phyloP scores from a whole-genome alignment of 805 yeast genomes.

The Jamesozyma piceae region DNA sequence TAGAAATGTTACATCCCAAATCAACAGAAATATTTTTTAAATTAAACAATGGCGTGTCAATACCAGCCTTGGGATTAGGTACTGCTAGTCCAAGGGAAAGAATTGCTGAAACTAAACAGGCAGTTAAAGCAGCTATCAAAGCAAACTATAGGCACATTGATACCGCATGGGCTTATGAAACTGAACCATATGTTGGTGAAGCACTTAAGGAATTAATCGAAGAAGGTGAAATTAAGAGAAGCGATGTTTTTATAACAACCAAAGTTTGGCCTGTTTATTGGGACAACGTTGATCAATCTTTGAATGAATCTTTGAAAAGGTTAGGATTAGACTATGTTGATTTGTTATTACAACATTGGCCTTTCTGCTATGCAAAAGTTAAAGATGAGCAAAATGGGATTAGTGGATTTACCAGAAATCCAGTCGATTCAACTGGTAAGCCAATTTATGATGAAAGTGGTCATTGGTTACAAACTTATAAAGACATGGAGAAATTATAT shows the following conservation, averaged over 20 bases:
- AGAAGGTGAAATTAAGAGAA: slow-evolving; percentile 39
- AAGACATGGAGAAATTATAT: slow-evolving; percentile 35
- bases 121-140: slow-evolving; percentile 52
- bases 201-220: slow-evolving; percentile 43
- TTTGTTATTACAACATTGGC: slow-evolving; percentile 73
- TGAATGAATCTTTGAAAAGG: slow-evolving; percentile 48
- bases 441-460: slow-evolving; percentile 31
- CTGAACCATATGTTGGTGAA: slow-evolving; percentile 59
- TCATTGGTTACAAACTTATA: slow-evolving; percentile 45
- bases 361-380: slow-evolving; percentile 36
- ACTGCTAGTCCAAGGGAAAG: slow-evolving; percentile 47
- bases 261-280: slow-evolving; percentile 59
- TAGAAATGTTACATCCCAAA: slow-evolving; percentile 22
- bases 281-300: slow-evolving; percentile 41
- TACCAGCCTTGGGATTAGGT: slow-evolving; percentile 67
- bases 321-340: slow-evolving; percentile 69
- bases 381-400: slow-evolving; percentile 18
- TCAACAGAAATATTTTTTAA: slow-evolving; percentile 35
- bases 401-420: slow-evolving; percentile 14
- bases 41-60: slow-evolving; percentile 46
- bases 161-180: slow-evolving; percentile 61
- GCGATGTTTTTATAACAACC: slow-evolving; percentile 62
- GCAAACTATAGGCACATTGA: slow-evolving; percentile 67
- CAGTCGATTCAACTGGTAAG: slow-evolving; percentile 30
- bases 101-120: slow-evolving; percentile 37